phyloP scores from a whole-genome alignment of 768 basidiomycete species.

The Auriculariales sp. region DNA sequence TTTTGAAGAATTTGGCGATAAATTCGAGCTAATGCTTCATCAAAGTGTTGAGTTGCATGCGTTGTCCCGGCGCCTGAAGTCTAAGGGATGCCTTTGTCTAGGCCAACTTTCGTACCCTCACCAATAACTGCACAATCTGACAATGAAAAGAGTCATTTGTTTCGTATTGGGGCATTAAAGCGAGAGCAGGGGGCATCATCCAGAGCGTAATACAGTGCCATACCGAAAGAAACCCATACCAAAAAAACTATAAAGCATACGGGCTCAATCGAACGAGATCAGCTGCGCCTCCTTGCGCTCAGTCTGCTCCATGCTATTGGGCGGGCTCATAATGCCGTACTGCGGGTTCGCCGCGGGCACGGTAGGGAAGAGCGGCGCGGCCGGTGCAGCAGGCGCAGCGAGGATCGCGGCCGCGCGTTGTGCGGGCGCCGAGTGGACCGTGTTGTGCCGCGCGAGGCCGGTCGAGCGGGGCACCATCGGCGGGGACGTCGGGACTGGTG shows the following conservation, averaged over 20 bases:
- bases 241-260: neutral
- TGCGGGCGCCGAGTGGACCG: slow-evolving; percentile 1
- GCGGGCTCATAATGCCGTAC: slow-evolving; percentile 28
- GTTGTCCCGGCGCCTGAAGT: too few species aligned
- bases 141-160: too few species aligned
- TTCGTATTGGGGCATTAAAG: too few species aligned
- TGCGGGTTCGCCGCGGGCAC: slow-evolving; percentile 49
- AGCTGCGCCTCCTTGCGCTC: slow-evolving; percentile 49
- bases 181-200: too few species aligned
- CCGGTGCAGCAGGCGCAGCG: neutral
- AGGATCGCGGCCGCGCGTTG: neutral
- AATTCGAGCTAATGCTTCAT: too few species aligned
- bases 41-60: too few species aligned
- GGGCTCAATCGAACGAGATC: slow-evolving; percentile 14
- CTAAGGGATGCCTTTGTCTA: too few species aligned
- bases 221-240: neutral
- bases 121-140: too few species aligned
- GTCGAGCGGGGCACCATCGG: neutral
- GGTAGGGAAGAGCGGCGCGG: slow-evolving; percentile 42
- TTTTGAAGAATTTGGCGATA: too few species aligned
- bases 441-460: neutral
- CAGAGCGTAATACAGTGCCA: too few species aligned
- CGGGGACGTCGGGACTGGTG: slow-evolving; percentile 8
- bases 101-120: too few species aligned
- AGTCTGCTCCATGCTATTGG: slow-evolving; percentile 30